phyloP scores from a whole-genome alignment of 2,329 filamentous ascomycete species.

The Fusarium acutatum region DNA sequence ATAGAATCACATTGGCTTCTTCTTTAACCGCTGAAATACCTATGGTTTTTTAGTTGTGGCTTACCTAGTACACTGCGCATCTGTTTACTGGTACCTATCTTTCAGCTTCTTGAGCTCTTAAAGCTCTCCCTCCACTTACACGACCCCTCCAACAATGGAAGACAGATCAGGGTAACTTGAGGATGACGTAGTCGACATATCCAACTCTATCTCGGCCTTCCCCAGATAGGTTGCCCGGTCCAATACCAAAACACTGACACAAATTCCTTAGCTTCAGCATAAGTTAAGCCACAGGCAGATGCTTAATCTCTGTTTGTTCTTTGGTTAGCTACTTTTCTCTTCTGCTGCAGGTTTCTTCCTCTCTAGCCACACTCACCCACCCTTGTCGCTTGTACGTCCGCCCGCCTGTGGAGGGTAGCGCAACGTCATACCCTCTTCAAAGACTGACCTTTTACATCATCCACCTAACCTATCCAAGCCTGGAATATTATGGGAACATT shows the following conservation, averaged over 20 bases:
- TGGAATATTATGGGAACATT: not conserved
- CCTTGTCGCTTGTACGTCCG: not conserved
- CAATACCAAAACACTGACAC: not conserved
- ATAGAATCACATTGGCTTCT: not conserved
- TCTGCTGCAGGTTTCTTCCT: not conserved
- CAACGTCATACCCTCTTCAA: constrained; percentile 25
- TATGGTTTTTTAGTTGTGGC: not conserved
- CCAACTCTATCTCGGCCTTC: not conserved
- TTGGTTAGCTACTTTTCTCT: not conserved
- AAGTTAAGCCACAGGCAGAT: not conserved
- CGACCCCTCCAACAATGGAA: not conserved
- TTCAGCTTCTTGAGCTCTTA: not conserved
- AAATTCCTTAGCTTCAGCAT: not conserved
- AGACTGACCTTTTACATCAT: constrained; percentile 29
- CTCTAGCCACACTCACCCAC: not conserved
- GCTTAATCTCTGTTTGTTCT: not conserved
- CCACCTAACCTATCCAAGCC: not conserved
- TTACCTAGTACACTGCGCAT: not conserved
- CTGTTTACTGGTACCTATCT: not conserved
- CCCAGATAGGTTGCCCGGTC: not conserved
- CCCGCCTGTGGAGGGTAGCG: not conserved
- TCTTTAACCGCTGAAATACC: not conserved
- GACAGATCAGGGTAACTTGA: not conserved
- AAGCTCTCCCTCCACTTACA: not conserved
- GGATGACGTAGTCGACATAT: constrained; percentile 21